These are phyloP conservation scores for Metarhizium album DNA, from an alignment of 2,329 filamentous ascomycete species.

Conservation along the genomic window DNA sequence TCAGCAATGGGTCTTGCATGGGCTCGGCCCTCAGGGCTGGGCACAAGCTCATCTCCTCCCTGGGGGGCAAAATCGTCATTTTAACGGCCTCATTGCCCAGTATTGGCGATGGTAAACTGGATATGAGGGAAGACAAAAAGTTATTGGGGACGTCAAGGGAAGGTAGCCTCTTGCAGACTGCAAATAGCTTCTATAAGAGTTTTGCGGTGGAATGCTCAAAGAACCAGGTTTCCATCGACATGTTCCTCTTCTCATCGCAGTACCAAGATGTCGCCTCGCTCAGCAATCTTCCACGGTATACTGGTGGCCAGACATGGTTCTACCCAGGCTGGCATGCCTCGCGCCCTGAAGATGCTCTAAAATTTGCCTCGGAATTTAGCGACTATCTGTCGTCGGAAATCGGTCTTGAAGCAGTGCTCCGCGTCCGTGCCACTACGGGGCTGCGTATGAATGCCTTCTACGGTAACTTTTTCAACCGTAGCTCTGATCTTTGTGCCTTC, in stretches of 20 bases:
- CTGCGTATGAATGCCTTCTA: slow-evolving; percentile 97
- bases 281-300: slow-evolving; percentile 91
- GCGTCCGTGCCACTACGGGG: slow-evolving; percentile 89
- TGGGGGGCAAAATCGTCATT: slow-evolving; percentile 91
- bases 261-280: slow-evolving; percentile 97
- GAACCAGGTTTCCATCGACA: slow-evolving; percentile 95
- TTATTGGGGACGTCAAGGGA: slow-evolving; percentile 90
- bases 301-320: slow-evolving; percentile 95
- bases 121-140: slow-evolving; percentile 95
- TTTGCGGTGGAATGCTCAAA: slow-evolving; percentile 99
- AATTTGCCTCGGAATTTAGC: slow-evolving; percentile 93
- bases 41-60: slow-evolving; percentile 88
- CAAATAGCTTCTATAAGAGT: slow-evolving; percentile 96
- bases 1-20: slow-evolving; percentile 85
- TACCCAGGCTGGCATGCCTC: slow-evolving; percentile 97
- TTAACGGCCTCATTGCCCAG: slow-evolving; percentile 86
- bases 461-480: slow-evolving; percentile 98
- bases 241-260: slow-evolving; percentile 93
- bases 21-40: slow-evolving; percentile 85
- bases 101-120: slow-evolving; percentile 77
- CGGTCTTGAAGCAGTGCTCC: slow-evolving; percentile 86
- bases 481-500: slow-evolving; percentile 94
- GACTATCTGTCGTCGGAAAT: slow-evolving; percentile 96
- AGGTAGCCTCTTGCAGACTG: slow-evolving; percentile 74
- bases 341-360: slow-evolving; percentile 88